phyloP scores from a whole-genome alignment of 345 rosid genomes.

The Syzygium aqueum region DNA sequence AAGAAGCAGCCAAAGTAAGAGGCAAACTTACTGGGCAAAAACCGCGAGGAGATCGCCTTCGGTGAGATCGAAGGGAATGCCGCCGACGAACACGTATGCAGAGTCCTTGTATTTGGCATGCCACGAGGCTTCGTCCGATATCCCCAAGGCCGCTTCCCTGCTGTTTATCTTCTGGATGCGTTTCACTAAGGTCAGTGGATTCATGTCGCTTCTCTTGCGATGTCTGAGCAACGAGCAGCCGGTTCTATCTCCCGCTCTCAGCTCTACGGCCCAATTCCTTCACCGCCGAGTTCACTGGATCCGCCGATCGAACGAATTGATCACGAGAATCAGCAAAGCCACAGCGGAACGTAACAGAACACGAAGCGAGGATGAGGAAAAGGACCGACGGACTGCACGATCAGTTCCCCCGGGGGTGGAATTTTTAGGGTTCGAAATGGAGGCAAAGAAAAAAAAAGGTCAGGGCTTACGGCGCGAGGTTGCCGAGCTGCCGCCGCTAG shows the following conservation, averaged over 20 bases:
- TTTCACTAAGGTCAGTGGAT: slow-evolving; percentile 80
- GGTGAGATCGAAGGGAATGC: slow-evolving; percentile 85
- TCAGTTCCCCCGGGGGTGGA: background rate
- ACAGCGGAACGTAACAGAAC: background rate
- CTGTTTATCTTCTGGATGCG: slow-evolving; percentile 65
- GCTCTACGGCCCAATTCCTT: background rate
- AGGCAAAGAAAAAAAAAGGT: background rate
- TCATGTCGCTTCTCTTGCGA: slow-evolving; percentile 22
- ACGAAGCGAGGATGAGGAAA: background rate
- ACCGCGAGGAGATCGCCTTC: slow-evolving; percentile 97
- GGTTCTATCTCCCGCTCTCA: background rate
- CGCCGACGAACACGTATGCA: slow-evolving; percentile 73
- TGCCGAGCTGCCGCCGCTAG: background rate
- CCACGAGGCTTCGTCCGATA: slow-evolving; percentile 89
- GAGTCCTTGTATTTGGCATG: slow-evolving; percentile 89
- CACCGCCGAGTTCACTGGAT: background rate
- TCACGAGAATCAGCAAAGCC: background rate
- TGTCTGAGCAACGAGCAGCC: background rate
- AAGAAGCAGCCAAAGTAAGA: background rate
- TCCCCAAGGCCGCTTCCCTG: slow-evolving; percentile 69
- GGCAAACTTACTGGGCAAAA: slow-evolving; percentile 62
- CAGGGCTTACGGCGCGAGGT: background rate
- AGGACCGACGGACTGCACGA: background rate
- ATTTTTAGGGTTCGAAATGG: background rate
- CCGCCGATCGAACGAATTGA: background rate